Conservation (phyloP, 148 eudicot genomes). For the Salicornia ramosissima region DNA sequence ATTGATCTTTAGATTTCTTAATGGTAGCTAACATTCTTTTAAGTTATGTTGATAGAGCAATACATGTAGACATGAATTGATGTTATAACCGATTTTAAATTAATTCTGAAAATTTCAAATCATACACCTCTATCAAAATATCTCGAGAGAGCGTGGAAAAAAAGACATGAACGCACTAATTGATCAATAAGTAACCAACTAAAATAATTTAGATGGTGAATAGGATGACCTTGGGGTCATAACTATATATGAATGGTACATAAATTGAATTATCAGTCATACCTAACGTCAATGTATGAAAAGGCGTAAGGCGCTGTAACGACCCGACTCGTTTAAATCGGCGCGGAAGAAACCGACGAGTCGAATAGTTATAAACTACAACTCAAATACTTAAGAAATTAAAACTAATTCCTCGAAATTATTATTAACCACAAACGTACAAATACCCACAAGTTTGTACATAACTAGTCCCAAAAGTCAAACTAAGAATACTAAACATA, state of each 20-base stretch:
- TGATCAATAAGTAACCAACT: neutral
- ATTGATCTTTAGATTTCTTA: neutral
- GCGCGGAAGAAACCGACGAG: too few relatives aligned
- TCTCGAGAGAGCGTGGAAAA: neutral
- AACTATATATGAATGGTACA: neutral
- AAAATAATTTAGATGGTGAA: neutral
- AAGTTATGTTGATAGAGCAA: neutral
- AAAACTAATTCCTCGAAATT: too few relatives aligned
- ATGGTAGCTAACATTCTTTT: neutral
- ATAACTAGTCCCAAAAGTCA: too few relatives aligned
- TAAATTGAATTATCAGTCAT: neutral
- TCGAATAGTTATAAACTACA: too few relatives aligned
- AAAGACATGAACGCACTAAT: neutral
- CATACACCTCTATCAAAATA: neutral
- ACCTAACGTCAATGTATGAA: too few relatives aligned
- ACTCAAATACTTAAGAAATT: too few relatives aligned
- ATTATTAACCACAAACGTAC: too few relatives aligned
- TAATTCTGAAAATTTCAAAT: neutral
- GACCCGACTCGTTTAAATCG: too few relatives aligned
- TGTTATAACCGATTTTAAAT: neutral
- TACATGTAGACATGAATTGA: conserved; percentile 2
- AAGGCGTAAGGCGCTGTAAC: too few relatives aligned
- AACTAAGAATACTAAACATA: too few relatives aligned
- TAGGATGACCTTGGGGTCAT: neutral
- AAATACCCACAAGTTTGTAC: too few relatives aligned